A percentile compares a stretch with the other conserved stretches of the same genome.
Conservation (phyloP, 2,329 filamentous ascomycete species). For the Didymella arachidicola region DNA sequence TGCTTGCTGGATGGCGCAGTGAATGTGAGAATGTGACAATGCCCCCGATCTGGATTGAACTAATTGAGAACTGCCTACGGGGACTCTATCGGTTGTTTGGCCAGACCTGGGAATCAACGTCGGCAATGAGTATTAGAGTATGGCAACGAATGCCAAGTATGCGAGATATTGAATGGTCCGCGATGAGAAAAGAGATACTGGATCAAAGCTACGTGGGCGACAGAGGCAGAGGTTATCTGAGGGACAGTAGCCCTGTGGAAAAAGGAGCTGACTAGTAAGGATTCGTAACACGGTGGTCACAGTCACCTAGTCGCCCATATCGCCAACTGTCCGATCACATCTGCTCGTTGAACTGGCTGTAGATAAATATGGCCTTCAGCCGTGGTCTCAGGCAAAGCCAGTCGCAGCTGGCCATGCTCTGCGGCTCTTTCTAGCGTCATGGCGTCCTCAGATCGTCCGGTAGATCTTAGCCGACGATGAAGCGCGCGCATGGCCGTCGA, state of each 20-base stretch:
- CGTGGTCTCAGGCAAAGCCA: not conserved
- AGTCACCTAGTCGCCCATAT: slow-evolving; percentile 2
- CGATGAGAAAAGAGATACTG: slow-evolving; percentile 1
- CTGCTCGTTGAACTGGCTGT: not conserved
- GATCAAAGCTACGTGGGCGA: not conserved
- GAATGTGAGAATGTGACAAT: slow-evolving; percentile 27
- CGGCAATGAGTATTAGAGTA: slow-evolving; percentile 3
- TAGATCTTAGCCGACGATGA: slow-evolving; percentile 7
- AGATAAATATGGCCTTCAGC: not conserved
- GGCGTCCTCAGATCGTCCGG: slow-evolving; percentile 5
- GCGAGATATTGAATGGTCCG: slow-evolving; percentile 1
- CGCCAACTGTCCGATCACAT: not conserved
- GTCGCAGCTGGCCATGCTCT: not conserved
- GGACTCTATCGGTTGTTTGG: slow-evolving; percentile 8
- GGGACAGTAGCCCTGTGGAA: not conserved
- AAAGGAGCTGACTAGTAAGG: slow-evolving; percentile 2
- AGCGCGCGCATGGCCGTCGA: slow-evolving; percentile 14
- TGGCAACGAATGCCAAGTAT: slow-evolving; percentile 9
- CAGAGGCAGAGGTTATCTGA: not conserved
- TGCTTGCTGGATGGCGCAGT: slow-evolving; percentile 34
- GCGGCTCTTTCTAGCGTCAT: slow-evolving; percentile 8
- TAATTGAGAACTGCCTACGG: slow-evolving; percentile 8
- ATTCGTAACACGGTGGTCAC: slow-evolving; percentile 11
- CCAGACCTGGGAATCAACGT: slow-evolving; percentile 7
- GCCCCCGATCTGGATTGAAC: slow-evolving; percentile 18